Evolutionary conservation across 371 early-diverging fungal species (phyloP), one percentile per base, ranked within the genome.

Genomic region (Apophysomyces ossiformis): DNA sequence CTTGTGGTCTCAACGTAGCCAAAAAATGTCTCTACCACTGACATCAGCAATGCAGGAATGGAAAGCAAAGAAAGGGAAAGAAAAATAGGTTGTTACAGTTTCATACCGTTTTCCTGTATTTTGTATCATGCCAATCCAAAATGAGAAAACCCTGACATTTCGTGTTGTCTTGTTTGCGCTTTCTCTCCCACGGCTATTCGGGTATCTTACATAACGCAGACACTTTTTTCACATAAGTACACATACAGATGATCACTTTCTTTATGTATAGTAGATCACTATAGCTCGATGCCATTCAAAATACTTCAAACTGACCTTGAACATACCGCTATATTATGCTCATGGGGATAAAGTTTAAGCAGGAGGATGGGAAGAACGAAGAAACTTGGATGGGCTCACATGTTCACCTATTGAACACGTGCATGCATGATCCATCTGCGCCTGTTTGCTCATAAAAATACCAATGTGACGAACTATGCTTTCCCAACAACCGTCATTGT

Each of bases 1-100:
- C 77, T 68, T 2, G 91, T 86, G 7, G 79, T 82, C 46, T 76
- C 73, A 26, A 91, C 73, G 50, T 76, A 79, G n/a, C 86, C 87
- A 67, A 70, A 70, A 64, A 75, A 85, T n/a, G 69, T 73, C 58
- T 69, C 71, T 35, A 64, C 57, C 26, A 67, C 65, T n/a, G 63
- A 62, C 61, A 64, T 64, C 4, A 35, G 41, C 13, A 46, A 21
- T 32, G 37, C 43, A 13, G 44, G 37, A 18, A 36, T 18, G 12
- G 9, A 60, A 15, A 36, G 46, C 46, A 36, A 26, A 39, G 35
- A 39, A 57, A 56, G 35, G 41, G 21, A 54, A 54, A 26, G 41
- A 44, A 21, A 56, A 57, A 57, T 56, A 36, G 36, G 54, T 50
- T 50, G 54, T 50, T 50, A 50, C 54, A 50, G 21, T 50, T 50